A percentile compares a stretch with the other conserved stretches of the same genome.
These are phyloP conservation scores for Malassezia cuniculi DNA, from an alignment of 1,284 basidiomycete species.

Conservation along the genomic window DNA sequence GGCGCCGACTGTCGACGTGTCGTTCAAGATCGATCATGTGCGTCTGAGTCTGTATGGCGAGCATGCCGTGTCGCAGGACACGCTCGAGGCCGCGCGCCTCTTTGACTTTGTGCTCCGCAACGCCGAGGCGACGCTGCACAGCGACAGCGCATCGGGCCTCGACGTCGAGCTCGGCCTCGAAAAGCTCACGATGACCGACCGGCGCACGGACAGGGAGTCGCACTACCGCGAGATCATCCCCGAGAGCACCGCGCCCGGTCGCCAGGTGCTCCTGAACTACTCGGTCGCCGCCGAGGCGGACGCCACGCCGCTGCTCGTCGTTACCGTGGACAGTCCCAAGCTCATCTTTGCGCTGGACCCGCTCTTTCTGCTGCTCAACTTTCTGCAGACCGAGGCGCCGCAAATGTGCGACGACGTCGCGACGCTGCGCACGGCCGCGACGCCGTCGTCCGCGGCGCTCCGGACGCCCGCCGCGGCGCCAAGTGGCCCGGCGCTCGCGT, in stretches of 20 bases:
- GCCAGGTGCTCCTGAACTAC: slow-evolving; percentile 89
- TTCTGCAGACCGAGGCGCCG: slow-evolving; percentile 50
- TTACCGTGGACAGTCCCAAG: slow-evolving; percentile 84
- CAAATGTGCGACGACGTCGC: not conserved
- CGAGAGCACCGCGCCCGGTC: slow-evolving; percentile 70
- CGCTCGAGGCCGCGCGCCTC: slow-evolving; percentile 5
- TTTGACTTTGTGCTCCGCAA: slow-evolving; percentile 53
- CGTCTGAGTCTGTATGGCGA: slow-evolving; percentile 7
- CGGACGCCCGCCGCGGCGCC: not conserved
- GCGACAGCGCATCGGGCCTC: slow-evolving; percentile 66
- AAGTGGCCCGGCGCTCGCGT: slow-evolving; percentile 47
- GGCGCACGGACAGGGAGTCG: slow-evolving; percentile 59
- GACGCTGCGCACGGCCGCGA: too few species aligned
- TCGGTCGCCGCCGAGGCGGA: slow-evolving; percentile 56
- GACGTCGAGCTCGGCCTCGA: slow-evolving; percentile 77
- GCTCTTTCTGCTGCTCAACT: slow-evolving; percentile 72
- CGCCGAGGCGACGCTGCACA: slow-evolving; percentile 73
- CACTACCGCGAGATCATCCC: slow-evolving; percentile 93
- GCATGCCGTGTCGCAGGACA: not conserved
- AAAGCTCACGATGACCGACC: slow-evolving; percentile 84
- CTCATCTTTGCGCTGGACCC: slow-evolving; percentile 89
- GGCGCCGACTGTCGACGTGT: slow-evolving; percentile 1
- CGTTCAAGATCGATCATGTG: slow-evolving; percentile 1
- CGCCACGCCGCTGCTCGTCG: slow-evolving; percentile 58
- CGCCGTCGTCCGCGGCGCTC: not conserved